Conservation (phyloP, 306 rosid species). For the Albizia julibrissin region DNA sequence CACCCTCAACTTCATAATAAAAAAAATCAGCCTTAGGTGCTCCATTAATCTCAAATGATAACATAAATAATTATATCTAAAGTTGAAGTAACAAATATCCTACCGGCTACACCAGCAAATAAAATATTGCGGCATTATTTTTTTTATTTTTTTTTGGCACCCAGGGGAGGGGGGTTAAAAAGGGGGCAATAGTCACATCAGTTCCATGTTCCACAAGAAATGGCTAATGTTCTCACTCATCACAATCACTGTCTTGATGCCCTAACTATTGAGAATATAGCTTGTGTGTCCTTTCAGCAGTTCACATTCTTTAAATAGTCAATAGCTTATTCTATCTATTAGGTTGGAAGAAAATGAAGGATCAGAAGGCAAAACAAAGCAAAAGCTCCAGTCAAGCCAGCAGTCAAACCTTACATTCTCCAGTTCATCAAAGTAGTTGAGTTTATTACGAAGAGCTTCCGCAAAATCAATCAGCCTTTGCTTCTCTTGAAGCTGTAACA, state of each 20-base stretch:
- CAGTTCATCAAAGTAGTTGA: conserved; percentile 96
- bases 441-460: conserved; percentile 93
- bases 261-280: conserved; percentile 12
- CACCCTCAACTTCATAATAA: conserved; percentile 20
- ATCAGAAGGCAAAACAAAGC: conserved; percentile 18
- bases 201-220: conserved; percentile 27
- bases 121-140: too few species aligned
- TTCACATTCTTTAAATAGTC: conserved; percentile 21
- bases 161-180: not conserved
- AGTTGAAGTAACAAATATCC: conserved; percentile 9
- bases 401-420: conserved; percentile 99
- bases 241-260: conserved; percentile 16
- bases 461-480: conserved; percentile 87
- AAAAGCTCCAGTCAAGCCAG: conserved; percentile 67
- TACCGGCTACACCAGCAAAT: not conserved
- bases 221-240: conserved; percentile 21
- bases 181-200: not conserved
- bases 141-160: too few species aligned
- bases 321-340: conserved; percentile 23
- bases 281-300: conserved; percentile 20
- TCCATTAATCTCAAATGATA: not conserved
- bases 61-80: conserved; percentile 20
- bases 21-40: not conserved
- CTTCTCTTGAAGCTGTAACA: conserved; percentile 83
- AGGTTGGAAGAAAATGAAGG: not conserved